These are phyloP conservation scores for Trypanosoma mega DNA, from an alignment of 208 protist genomes.

Conservation along the genomic window DNA sequence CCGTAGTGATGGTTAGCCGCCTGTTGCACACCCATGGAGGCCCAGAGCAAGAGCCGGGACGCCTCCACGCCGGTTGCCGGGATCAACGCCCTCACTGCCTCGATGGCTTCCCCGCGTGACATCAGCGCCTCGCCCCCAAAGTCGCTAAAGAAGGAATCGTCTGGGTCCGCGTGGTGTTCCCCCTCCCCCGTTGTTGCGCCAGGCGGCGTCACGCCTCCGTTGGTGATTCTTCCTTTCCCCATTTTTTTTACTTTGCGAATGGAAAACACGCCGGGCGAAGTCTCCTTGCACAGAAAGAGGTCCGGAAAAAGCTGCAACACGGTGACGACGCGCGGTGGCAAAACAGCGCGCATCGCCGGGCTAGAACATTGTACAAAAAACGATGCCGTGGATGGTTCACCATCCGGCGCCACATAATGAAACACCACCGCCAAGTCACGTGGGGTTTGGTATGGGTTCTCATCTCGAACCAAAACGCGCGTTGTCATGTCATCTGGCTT, in stretches of 20 bases:
- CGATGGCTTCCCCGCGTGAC: slow-evolving; percentile 34
- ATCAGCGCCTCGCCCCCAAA: slow-evolving; percentile 21
- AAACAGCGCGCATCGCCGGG: slow-evolving; percentile 70
- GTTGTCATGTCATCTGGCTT: slow-evolving; percentile 41
- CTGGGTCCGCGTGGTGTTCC: neutral
- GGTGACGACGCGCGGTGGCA: slow-evolving; percentile 69
- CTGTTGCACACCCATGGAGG: slow-evolving; percentile 65
- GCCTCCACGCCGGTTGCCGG: slow-evolving; percentile 60
- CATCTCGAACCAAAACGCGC: slow-evolving; percentile 38
- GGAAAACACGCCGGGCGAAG: slow-evolving; percentile 66
- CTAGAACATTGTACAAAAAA: slow-evolving; percentile 73
- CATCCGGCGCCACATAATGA: slow-evolving; percentile 67
- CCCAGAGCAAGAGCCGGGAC: slow-evolving; percentile 70
- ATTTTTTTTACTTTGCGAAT: slow-evolving; percentile 53
- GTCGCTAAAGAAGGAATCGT: slow-evolving; percentile 18
- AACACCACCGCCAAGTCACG: slow-evolving; percentile 73
- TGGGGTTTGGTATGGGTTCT: slow-evolving; percentile 76
- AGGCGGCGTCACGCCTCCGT: neutral
- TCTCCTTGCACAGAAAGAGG: slow-evolving; percentile 75
- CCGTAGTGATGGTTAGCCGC: slow-evolving; percentile 68
- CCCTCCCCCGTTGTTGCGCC: neutral
- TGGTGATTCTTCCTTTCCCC: neutral
- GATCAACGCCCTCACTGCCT: slow-evolving; percentile 50
- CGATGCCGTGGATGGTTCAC: slow-evolving; percentile 52
- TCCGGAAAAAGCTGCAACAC: slow-evolving; percentile 70